A percentile compares a stretch with the other conserved stretches of the same genome.
Conservation (phyloP, 352 stramenopile genomes). For the Phytophthora foliorum region DNA sequence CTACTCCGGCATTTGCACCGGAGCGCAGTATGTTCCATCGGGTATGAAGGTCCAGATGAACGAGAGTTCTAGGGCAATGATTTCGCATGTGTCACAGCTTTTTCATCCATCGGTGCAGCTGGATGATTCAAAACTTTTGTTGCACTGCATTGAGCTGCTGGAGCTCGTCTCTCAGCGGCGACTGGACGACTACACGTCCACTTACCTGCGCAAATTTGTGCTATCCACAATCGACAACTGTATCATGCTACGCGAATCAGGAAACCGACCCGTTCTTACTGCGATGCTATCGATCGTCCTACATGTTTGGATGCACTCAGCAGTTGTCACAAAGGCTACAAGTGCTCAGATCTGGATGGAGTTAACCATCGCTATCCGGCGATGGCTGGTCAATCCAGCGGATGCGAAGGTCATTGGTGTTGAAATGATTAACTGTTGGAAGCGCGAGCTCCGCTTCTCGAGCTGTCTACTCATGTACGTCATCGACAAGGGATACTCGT, state of each 20-base stretch:
- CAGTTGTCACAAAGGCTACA: constrained; percentile 61
- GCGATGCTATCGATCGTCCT: constrained; percentile 87
- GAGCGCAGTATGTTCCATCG: constrained; percentile 74
- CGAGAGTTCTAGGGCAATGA: constrained; percentile 85
- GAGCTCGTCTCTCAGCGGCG: constrained; percentile 85
- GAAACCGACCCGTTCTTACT: constrained; percentile 66
- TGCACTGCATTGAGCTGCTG: constrained; percentile 89
- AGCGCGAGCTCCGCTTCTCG: constrained; percentile 82
- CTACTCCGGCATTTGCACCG: constrained; percentile 85
- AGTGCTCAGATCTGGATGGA: constrained; percentile 85
- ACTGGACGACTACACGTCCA: constrained; percentile 88
- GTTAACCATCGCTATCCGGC: constrained; percentile 78
- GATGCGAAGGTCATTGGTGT: constrained; percentile 67
- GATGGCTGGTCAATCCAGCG: constrained; percentile 76
- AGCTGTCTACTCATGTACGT: constrained; percentile 87
- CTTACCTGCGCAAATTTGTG: constrained; percentile 89
- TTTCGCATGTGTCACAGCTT: constrained; percentile 88
- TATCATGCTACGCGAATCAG: constrained; percentile 70
- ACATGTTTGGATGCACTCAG: constrained; percentile 90
- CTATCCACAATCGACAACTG: constrained; percentile 89
- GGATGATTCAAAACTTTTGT: constrained; percentile 84
- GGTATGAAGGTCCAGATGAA: constrained; percentile 89
- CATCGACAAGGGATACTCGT: constrained; percentile 80
- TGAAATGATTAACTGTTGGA: constrained; percentile 88
- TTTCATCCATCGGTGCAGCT: constrained; percentile 89